These are phyloP conservation scores for Arthroderma sp. DNA, from an alignment of 2,329 filamentous ascomycete species.

Conservation along the genomic window DNA sequence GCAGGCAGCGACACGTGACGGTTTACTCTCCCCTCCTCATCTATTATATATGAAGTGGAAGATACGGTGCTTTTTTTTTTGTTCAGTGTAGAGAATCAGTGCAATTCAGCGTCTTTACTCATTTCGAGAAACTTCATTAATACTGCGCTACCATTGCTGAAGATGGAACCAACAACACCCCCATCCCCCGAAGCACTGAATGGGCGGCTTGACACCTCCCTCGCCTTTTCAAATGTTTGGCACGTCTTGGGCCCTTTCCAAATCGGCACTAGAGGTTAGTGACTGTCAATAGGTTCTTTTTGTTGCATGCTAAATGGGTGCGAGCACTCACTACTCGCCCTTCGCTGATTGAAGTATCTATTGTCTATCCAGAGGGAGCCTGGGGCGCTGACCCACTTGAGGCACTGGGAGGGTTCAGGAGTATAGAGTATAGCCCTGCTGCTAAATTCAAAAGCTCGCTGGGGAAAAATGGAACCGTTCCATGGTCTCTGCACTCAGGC, in stretches of 20 bases:
- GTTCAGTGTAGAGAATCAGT: too few relatives aligned
- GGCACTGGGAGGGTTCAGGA: constrained; percentile 38
- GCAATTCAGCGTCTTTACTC: too few relatives aligned
- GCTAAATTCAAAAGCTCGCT: constrained; percentile 39
- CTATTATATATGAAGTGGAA: too few relatives aligned
- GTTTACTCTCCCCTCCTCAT: too few relatives aligned
- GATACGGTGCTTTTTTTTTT: too few relatives aligned
- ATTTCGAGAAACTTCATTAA: too few relatives aligned
- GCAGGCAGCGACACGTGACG: too few relatives aligned
- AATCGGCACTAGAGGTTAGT: constrained; percentile 44
- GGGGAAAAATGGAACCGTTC: constrained; percentile 35
- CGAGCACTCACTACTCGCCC: not conserved
- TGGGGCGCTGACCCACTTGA: constrained; percentile 49
- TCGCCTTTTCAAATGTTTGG: constrained; percentile 28
- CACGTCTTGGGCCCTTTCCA: constrained; percentile 45
- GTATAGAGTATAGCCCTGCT: constrained; percentile 29
- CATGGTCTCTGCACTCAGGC: constrained; percentile 34
- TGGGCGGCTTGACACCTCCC: not conserved
- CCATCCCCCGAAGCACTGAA: too few relatives aligned
- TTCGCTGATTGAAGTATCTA: constrained; percentile 9
- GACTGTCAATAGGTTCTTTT: not conserved
- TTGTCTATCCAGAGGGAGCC: constrained; percentile 11
- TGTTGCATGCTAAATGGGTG: not conserved
- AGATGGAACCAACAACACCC: too few relatives aligned
- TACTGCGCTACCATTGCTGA: too few relatives aligned